Evolutionary conservation across 768 basidiomycete genomes (phyloP).

Genomic region (Pleurotus eryngii): DNA sequence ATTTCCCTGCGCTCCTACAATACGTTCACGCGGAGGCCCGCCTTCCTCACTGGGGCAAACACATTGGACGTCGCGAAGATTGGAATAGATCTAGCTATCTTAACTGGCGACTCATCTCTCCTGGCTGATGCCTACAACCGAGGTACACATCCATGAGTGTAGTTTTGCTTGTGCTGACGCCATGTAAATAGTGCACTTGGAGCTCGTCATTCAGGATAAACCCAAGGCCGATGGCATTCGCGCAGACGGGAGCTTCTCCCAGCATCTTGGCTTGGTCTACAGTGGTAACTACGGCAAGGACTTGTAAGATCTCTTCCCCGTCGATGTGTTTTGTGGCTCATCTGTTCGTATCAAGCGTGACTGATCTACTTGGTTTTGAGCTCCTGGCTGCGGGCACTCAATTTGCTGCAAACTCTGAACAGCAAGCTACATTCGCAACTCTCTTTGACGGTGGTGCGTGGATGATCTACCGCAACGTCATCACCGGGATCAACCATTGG

Average conservation of each 20-base stretch:
- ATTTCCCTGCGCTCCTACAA: conserved; percentile 52
- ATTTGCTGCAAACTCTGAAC: conserved; percentile 42
- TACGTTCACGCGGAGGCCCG: conserved; percentile 38
- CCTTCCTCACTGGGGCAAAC: conserved; percentile 62
- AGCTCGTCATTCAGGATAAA: conserved; percentile 46
- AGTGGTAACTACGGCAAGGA: conserved; percentile 69
- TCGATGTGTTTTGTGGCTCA: neutral
- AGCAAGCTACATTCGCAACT: conserved; percentile 47
- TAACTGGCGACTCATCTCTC: conserved; percentile 40
- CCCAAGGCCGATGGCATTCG: conserved; percentile 59
- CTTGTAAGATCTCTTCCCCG: conserved; percentile 21
- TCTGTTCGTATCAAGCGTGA: conserved; percentile 36
- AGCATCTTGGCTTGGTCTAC: conserved; percentile 61
- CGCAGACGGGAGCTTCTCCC: conserved; percentile 47
- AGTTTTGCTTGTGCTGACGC: neutral
- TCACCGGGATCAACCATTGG: conserved; percentile 63
- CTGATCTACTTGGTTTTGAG: conserved; percentile 61
- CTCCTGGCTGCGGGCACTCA: conserved; percentile 56
- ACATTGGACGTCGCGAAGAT: conserved; percentile 62
- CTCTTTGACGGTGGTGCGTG: conserved; percentile 59
- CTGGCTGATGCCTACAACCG: conserved; percentile 46
- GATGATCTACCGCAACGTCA: conserved; percentile 65
- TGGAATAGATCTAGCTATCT: conserved; percentile 48
- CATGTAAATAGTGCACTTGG: conserved; percentile 36
- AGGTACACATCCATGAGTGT: neutral